Base-by-base conservation (phyloP, 2,329 filamentous ascomycete species). In the Elsinoe ampelina region DNA sequence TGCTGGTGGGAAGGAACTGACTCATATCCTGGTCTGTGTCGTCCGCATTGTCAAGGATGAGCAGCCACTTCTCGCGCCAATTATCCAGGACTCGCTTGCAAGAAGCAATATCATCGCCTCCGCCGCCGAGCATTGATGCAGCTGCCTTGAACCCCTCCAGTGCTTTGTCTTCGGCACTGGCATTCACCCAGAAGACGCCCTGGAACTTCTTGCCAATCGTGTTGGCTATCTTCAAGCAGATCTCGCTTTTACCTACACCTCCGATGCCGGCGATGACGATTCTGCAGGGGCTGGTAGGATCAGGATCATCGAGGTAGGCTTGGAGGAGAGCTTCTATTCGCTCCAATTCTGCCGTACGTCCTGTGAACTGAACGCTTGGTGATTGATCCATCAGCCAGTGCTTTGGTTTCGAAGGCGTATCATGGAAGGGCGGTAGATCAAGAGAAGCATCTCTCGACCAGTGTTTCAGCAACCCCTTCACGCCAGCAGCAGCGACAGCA, bases 1-100 rank as follows among this genome's bases (percentile, higher is more conserved):
- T 30, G n/a, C 57, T 55, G 32, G 63, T 57, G 8, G 64, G 64
- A 7, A 64, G 38, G 57, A 65, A 65, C 12, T 1, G 20, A 13
- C 48, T 11, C 34, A 63, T 65, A 36, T 62, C 54, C 12, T 15
- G 5, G 10, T 19, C 20, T 13, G 34, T 10, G 13, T 48, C 43
- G 22, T 48, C 43, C 4, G 43, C 43, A 17, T 48, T 48, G 43
- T 48, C 43, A 12, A 48, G 30, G 13, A 48, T 48, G 6, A 48
- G n/a, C 11, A 48, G 43, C 22, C 22, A 48, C 34, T 20, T 20
- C 17, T 43, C 22, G 8, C 15, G 43, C 30, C 43, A 35, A 48
- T 48, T 48, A 6, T 48, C 43, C 4, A 48, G 43, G 15, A 26
- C 22, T 11, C 22, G n/a, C 17, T 8, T 48, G 10, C 12, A 32